Percentiles rank a stretch among this genome's conserved stretches.
Conservation (phyloP, 208 protist genomes). For the Phytomonas francai region DNA sequence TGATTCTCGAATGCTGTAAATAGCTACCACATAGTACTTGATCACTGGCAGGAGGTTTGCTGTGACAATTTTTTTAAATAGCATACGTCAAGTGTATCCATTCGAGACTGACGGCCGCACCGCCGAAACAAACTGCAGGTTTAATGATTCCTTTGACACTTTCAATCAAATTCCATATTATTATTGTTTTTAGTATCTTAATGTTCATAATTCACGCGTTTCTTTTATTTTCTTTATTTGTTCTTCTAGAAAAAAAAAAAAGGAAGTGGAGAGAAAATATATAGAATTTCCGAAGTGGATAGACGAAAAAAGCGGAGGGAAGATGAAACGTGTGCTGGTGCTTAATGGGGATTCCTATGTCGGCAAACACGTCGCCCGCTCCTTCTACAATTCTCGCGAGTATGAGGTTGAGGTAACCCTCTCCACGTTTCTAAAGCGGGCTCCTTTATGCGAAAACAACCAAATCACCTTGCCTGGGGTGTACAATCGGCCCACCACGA, state of each 20-base stretch:
- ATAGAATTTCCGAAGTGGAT: slow-evolving; percentile 14
- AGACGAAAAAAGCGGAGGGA: not conserved
- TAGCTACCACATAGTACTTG: no score
- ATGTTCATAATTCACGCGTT: slow-evolving; percentile 14
- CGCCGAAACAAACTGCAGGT: no score
- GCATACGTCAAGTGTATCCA: no score
- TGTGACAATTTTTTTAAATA: no score
- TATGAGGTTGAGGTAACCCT: slow-evolving; percentile 74
- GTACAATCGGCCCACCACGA: not conserved
- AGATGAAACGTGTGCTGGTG: slow-evolving; percentile 74
- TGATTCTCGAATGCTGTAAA: no score
- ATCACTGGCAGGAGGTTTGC: no score
- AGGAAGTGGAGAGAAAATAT: slow-evolving; percentile 7
- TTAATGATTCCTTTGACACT: no score
- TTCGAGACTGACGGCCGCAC: no score
- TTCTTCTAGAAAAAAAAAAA: slow-evolving; percentile 10
- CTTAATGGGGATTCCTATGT: slow-evolving; percentile 80
- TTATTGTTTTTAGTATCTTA: slow-evolving; percentile 5
- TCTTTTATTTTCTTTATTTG: not conserved
- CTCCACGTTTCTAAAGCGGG: slow-evolving; percentile 15
- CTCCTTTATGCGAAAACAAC: not conserved
- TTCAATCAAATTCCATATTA: no score
- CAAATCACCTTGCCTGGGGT: not conserved
- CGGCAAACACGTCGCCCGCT: slow-evolving; percentile 45
- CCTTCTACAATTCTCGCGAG: slow-evolving; percentile 59